Evolutionary conservation across 768 basidiomycete genomes (phyloP), one percentile per base, ranked within the genome.

Genomic region (Panaeolus cyanescens): DNA sequence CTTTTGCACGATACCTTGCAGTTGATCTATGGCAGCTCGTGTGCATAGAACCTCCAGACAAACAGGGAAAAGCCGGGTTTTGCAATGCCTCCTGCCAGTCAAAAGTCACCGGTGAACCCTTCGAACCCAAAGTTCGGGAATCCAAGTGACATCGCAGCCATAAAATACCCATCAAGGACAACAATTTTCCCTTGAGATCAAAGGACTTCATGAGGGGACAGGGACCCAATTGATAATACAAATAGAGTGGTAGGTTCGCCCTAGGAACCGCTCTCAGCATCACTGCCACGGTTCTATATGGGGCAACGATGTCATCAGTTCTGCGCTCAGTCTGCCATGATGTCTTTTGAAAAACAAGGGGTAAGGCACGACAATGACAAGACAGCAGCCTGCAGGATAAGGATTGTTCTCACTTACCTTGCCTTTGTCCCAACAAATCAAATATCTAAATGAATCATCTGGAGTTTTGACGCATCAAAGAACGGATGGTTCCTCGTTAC

Each of bases 251-350:
- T 42, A 42, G 39, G 17, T 9, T n/a, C 22, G 15, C 19, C 37
- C 37, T n/a, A 19, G 37, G 19, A 39, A 15, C 2, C 9, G 19
- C 19, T 42, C 45, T 2, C 45, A 50, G 39, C 22, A 50, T 30
- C 45, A 50, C 45, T 28, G 45, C 45, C 45, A 50, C 45, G 45
- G 45, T 50, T 5, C 45, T 28, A 50, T 50, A 50, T 50, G 45
- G 45, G 45, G 45, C 13, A 50, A 50, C 30, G 9, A 28, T 28
- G n/a, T n/a, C n/a, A n/a, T 13, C 45, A 42, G 19, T 8, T 12
- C 25, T 13, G 22, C 22, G 5, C 3, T 13, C 40, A 22, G 9
- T 12, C 45, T 50, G 25, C 30, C 22, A 13, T 13, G 25, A 5
- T 42, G 40, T 25, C 30, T 28, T 50, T 50, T 50, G 22, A 50